Evolutionary conservation across 345 rosid genomes (phyloP), one percentile per base, ranked within the genome.

Genomic region (Pistacia vera): DNA sequence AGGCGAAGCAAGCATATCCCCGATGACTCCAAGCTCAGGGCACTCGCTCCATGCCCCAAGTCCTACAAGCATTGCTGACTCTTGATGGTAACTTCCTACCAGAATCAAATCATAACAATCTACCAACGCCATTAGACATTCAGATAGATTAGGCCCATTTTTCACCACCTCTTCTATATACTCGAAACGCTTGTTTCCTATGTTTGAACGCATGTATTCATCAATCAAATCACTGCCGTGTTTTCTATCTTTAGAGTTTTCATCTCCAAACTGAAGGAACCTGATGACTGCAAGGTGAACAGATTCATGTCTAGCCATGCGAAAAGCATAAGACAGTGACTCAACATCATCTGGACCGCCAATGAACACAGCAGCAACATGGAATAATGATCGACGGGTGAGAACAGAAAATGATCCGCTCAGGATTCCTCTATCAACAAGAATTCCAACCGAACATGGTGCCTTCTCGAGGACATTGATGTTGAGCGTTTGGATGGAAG

Each of bases 1-100:
- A 0, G 84, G 65, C 3, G 88, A 79, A 20, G 90, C 87, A 13
- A 88, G 77, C 80, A 88, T 78, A 25, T 88, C 91, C 0, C 87
- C 84, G 1, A 88, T 51, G 30, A 78, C 41, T 13, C 91, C 90
- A 0, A 88, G 77, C 83, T 88, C 91, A 0, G 84, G 84, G 68
- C 86, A 83, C 77, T 88, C 89, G 20, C 79, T 84, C 88, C 89
- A 88, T 11, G 72, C 79, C 12, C 71, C 83, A 4, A 86, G 81
- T 35, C 88, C 90, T 12, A n/a, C 4, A n/a, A 78, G 41, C n/a
- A 86, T 66, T 0, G 78, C 73, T 7, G 85, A 81, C 4, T 66
- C 59, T 63, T 57, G 68, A 33, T 86, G 88, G 11, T 70, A 44
- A 49, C 79, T 77, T 28, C 89, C 91, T 1, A 88, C 86, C 48